A percentile compares a stretch with the other conserved stretches of the same genome.
Evolutionary conservation across 441 rosid genomes (phyloP).

Genomic region (Euphorbia celastroides): DNA sequence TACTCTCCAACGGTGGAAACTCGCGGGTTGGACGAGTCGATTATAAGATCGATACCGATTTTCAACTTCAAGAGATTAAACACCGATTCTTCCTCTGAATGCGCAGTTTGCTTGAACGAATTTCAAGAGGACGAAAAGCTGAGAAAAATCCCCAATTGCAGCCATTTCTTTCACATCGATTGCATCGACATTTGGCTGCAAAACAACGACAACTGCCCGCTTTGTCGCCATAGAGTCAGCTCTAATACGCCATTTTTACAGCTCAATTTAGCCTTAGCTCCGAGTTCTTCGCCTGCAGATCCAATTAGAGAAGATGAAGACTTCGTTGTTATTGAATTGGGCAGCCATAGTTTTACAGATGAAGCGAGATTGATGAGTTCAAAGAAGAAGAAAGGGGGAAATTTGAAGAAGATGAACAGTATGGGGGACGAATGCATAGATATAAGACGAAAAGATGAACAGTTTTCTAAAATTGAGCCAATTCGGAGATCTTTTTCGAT

Average conservation of each 20-base stretch:
- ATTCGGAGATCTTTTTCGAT: constrained; percentile 77
- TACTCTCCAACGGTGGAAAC: constrained; percentile 36
- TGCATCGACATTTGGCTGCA: constrained; percentile 94
- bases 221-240: constrained; percentile 70
- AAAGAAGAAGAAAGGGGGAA: constrained; percentile 21
- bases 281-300: constrained; percentile 59
- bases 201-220: constrained; percentile 74
- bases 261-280: too few relatives aligned
- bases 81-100: constrained; percentile 42
- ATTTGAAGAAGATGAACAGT: constrained; percentile 21
- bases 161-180: constrained; percentile 73
- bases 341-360: too few relatives aligned
- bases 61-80: constrained; percentile 56
- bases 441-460: constrained; percentile 48
- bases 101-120: constrained; percentile 80
- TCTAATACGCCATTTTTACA: too few relatives aligned
- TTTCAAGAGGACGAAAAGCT: constrained; percentile 74
- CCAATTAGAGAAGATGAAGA: constrained; percentile 51
- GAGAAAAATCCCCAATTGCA: constrained; percentile 62
- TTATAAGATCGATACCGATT: constrained; percentile 73
- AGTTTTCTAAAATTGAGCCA: constrained; percentile 56
- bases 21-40: constrained; percentile 74
- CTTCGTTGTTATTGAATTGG: constrained; percentile 65
- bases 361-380: constrained; percentile 29
- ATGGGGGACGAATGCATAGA: constrained; percentile 88